phyloP scores from a whole-genome alignment of 768 basidiomycete species.

The Psilocybe cubensis region DNA sequence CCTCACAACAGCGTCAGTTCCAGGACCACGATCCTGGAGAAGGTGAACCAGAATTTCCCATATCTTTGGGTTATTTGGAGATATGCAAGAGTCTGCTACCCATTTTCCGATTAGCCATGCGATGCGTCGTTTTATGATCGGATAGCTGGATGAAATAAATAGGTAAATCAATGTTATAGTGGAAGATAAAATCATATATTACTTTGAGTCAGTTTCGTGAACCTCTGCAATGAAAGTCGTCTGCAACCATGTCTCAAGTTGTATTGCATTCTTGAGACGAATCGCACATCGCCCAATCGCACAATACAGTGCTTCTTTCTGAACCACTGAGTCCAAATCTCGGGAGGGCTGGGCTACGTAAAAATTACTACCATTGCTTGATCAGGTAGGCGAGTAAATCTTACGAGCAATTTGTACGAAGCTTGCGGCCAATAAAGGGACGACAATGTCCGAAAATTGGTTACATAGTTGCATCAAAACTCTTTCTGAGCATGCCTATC shows the following conservation, averaged over 20 bases:
- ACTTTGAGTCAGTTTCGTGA: slow-evolving; percentile 62
- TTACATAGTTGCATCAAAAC: slow-evolving; percentile 80
- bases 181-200: slow-evolving; percentile 18
- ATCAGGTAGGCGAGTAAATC: slow-evolving; percentile 15
- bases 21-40: slow-evolving; percentile 65
- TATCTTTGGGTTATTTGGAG: slow-evolving; percentile 61
- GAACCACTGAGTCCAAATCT: slow-evolving; percentile 63
- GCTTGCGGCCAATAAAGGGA: slow-evolving; percentile 61
- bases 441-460: slow-evolving; percentile 71
- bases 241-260: slow-evolving; percentile 73
- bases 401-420: slow-evolving; percentile 68
- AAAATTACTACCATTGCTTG: not conserved
- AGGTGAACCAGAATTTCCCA: slow-evolving; percentile 87
- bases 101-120: slow-evolving; percentile 95
- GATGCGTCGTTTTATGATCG: slow-evolving; percentile 92
- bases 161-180: slow-evolving; percentile 10
- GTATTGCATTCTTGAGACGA: slow-evolving; percentile 62
- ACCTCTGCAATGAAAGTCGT: slow-evolving; percentile 63
- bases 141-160: slow-evolving; percentile 55
- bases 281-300: slow-evolving; percentile 83
- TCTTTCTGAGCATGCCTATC: slow-evolving; percentile 91
- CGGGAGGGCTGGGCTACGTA: slow-evolving; percentile 46
- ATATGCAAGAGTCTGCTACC: slow-evolving; percentile 69
- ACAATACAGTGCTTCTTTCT: slow-evolving; percentile 89
- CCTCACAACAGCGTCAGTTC: slow-evolving; percentile 84